These are phyloP conservation scores for Xylariaceae sp. DNA, from an alignment of 2,329 filamentous ascomycete genomes.

Conservation along the genomic window DNA sequence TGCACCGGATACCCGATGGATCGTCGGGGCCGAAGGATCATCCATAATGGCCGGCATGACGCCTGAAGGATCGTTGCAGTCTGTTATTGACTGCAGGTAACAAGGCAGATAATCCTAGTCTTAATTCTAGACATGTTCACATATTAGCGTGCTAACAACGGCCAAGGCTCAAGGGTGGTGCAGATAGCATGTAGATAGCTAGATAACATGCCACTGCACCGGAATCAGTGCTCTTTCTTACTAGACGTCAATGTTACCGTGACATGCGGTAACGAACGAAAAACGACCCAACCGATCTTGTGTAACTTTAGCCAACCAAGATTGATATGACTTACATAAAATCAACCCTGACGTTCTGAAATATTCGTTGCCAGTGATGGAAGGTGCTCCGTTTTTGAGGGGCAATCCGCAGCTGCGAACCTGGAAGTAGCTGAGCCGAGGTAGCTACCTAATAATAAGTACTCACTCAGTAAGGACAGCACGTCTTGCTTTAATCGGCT, in stretches of 20 bases:
- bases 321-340: neutral
- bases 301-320: neutral
- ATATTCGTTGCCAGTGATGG: constrained; percentile 19
- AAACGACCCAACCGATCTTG: neutral
- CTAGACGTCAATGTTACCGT: neutral
- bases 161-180: neutral
- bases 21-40: constrained; percentile 73
- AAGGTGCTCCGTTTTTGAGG: constrained; percentile 15
- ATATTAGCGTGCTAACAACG: neutral
- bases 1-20: constrained; percentile 72
- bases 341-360: constrained; percentile 16
- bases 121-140: neutral
- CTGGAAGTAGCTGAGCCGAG: constrained; percentile 7
- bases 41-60: constrained; percentile 81
- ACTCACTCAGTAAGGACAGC: no score
- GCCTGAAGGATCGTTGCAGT: neutral
- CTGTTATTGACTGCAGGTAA: neutral
- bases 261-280: neutral
- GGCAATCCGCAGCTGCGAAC: no score
- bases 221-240: neutral
- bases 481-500: no score
- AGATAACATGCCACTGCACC: neutral
- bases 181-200: neutral
- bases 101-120: neutral
- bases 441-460: no score